phyloP scores from a whole-genome alignment of 805 yeast genomes.

The Metschnikowia arizonensis region DNA sequence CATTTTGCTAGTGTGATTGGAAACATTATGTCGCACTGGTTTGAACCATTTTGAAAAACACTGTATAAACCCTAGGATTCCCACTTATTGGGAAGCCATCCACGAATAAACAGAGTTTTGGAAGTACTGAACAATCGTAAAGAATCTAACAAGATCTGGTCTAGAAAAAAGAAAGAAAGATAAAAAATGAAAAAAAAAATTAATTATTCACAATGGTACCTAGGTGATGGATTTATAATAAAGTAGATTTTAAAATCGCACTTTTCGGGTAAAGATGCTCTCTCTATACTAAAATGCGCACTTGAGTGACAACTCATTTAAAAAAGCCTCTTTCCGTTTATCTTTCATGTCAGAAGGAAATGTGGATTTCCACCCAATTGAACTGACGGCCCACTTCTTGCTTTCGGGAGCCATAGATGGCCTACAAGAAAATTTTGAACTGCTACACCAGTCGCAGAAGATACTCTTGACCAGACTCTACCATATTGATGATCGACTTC shows the following conservation, averaged over 20 bases:
- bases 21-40: too few species aligned
- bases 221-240: neutral
- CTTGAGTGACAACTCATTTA: neutral
- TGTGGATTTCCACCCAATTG: conserved; percentile 52
- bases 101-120: too few species aligned
- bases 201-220: neutral
- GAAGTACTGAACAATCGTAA: too few species aligned
- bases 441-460: conserved; percentile 53
- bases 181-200: too few species aligned
- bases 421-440: conserved; percentile 47
- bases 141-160: too few species aligned
- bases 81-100: too few species aligned
- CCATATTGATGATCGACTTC: conserved; percentile 36
- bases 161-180: too few species aligned
- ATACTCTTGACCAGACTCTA: conserved; percentile 48
- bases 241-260: neutral
- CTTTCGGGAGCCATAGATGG: conserved; percentile 52
- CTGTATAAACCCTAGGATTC: too few species aligned
- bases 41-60: too few species aligned
- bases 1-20: too few species aligned
- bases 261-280: neutral
- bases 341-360: conserved; percentile 7
- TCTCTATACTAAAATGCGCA: neutral
- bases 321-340: too few species aligned
- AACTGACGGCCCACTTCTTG: conserved; percentile 53